These are phyloP conservation scores for Pleurozium schreberi DNA, from an alignment of 225 moss, liverwort and hornwort species.

Conservation along the genomic window DNA sequence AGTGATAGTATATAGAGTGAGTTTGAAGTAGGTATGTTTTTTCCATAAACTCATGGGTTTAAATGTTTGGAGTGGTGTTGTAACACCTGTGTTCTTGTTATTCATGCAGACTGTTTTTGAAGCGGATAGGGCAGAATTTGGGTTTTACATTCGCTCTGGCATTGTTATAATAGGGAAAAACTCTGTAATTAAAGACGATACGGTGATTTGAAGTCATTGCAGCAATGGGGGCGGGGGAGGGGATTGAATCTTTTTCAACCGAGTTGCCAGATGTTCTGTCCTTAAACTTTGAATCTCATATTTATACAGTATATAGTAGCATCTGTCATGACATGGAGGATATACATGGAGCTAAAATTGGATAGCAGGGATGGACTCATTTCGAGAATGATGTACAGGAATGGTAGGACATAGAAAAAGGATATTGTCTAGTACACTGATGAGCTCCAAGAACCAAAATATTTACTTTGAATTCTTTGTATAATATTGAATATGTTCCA, in stretches of 20 bases:
- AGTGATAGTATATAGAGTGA: neutral
- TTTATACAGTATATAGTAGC: neutral
- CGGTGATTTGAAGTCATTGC: slow-evolving; percentile 21
- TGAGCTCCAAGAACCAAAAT: neutral
- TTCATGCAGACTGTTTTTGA: slow-evolving; percentile 34
- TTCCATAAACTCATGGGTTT: too few relatives aligned
- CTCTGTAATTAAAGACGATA: slow-evolving; percentile 38
- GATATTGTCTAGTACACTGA: neutral
- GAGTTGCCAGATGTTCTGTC: neutral
- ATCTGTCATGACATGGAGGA: neutral
- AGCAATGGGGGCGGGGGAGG: neutral
- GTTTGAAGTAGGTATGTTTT: neutral
- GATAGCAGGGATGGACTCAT: neutral
- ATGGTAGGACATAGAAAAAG: neutral
- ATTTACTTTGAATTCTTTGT: slow-evolving; percentile 10
- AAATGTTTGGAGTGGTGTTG: neutral
- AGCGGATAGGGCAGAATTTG: slow-evolving; percentile 33
- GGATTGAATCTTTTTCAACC: neutral
- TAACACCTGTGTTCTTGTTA: neutral
- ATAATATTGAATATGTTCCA: neutral
- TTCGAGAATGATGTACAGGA: neutral
- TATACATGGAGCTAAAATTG: neutral
- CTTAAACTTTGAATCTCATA: neutral
- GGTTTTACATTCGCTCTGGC: slow-evolving; percentile 55
- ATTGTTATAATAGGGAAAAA: slow-evolving; percentile 30